Conservation (phyloP, 2,329 filamentous ascomycete genomes). For the Aspergillus udagawae region DNA sequence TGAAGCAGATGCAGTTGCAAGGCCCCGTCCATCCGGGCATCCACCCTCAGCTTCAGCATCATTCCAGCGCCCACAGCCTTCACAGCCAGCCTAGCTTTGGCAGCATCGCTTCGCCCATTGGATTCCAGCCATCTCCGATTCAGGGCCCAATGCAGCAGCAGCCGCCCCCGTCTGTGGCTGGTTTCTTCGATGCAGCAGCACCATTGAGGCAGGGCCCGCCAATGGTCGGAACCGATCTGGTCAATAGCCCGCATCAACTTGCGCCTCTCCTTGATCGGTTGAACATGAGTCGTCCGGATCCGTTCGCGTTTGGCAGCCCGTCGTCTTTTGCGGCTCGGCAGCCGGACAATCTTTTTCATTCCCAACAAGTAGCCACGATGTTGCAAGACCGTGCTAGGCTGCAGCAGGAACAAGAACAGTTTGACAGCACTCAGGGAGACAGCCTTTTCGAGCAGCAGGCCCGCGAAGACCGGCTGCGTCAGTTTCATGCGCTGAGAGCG, state of each 20-base stretch:
- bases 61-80: constrained; percentile 90
- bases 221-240: constrained; percentile 46
- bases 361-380: constrained; percentile 57
- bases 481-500: constrained; percentile 77
- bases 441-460: constrained; percentile 48
- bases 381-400: constrained; percentile 58
- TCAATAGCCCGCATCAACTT: constrained; percentile 68
- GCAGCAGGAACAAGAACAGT: constrained; percentile 59
- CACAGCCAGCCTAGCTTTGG: constrained; percentile 97
- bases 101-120: constrained; percentile 83
- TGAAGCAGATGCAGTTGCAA: constrained; percentile 66
- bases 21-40: constrained; percentile 47
- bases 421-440: constrained; percentile 42
- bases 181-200: constrained; percentile 63
- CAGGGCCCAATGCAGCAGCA: constrained; percentile 55
- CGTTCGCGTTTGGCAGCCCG: constrained; percentile 46
- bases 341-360: constrained; percentile 44
- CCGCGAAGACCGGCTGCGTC: constrained; percentile 66
- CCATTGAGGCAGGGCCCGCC: constrained; percentile 42
- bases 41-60: constrained; percentile 72
- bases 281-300: constrained; percentile 51
- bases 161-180: constrained; percentile 52
- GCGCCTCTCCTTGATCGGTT: constrained; percentile 62
- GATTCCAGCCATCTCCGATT: constrained; percentile 59
- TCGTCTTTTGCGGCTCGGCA: constrained; percentile 46